Evolutionary conservation across 2,329 filamentous ascomycete species (phyloP).

Genomic region (Penicillium italicum): DNA sequence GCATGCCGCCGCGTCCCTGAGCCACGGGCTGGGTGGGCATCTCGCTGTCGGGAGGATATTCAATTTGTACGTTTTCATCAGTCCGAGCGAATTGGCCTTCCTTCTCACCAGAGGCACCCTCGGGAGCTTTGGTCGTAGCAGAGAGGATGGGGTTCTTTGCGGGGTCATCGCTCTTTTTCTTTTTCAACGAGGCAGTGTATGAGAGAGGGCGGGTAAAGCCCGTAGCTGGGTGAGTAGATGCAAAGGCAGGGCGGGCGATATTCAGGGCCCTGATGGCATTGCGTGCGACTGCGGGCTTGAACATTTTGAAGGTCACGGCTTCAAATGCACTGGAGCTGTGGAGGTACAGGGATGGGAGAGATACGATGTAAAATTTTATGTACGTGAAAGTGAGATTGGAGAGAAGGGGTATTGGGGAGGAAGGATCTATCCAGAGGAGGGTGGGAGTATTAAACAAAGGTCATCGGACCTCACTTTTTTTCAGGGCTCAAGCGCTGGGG

Average conservation of each 20-base stretch:
- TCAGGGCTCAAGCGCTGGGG: background rate
- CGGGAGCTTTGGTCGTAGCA: constrained; percentile 32
- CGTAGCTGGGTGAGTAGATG: constrained; percentile 18
- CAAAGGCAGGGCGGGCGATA: constrained; percentile 1
- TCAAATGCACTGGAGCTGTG: background rate
- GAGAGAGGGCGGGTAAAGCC: constrained; percentile 29
- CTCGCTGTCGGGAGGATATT: constrained; percentile 71
- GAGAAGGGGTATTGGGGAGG: background rate
- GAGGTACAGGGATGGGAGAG: background rate
- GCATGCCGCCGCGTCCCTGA: constrained; percentile 71
- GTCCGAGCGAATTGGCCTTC: constrained; percentile 74
- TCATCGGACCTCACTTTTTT: background rate
- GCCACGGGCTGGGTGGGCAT: constrained; percentile 69
- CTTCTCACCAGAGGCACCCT: constrained; percentile 38
- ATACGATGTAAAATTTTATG: background rate
- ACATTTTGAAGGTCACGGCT: constrained; percentile 21
- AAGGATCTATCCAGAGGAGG: background rate
- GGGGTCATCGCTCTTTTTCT: constrained; percentile 25
- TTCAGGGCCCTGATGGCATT: constrained; percentile 25
- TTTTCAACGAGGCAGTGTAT: constrained; percentile 25
- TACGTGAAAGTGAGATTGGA: too few relatives aligned
- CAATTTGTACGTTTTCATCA: constrained; percentile 70
- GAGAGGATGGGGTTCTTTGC: constrained; percentile 26
- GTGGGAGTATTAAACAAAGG: background rate
- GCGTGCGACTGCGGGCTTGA: constrained; percentile 28